Conservation (phyloP, 2,329 filamentous ascomycete genomes). For the Drechslera avenae region DNA sequence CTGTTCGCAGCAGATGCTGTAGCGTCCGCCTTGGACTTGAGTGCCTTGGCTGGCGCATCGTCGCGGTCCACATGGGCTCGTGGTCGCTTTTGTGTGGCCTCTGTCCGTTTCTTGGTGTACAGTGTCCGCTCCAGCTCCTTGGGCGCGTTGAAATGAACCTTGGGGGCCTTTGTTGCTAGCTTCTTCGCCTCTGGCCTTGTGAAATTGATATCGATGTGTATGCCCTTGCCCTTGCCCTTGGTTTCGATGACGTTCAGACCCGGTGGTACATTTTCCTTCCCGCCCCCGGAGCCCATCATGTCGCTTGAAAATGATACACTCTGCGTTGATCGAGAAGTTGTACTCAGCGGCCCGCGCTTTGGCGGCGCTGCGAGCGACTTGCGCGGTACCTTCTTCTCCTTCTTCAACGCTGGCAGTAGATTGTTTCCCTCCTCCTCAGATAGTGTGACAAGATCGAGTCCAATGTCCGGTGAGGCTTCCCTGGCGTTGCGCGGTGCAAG, state of each 20-base stretch:
- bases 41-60: slow-evolving; percentile 42
- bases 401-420: slow-evolving; percentile 38
- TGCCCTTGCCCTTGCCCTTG: slow-evolving; percentile 30
- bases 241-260: slow-evolving; percentile 42
- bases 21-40: slow-evolving; percentile 37
- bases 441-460: slow-evolving; percentile 46
- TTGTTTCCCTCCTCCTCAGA: slow-evolving; percentile 47
- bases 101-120: slow-evolving; percentile 30
- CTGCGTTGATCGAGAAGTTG: slow-evolving; percentile 48
- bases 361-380: slow-evolving; percentile 54
- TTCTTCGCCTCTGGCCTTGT: slow-evolving; percentile 34
- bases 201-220: slow-evolving; percentile 42
- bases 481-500: slow-evolving; percentile 33
- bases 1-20: slow-evolving; percentile 36
- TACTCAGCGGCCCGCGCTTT: slow-evolving; percentile 57
- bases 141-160: slow-evolving; percentile 37
- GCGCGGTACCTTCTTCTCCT: slow-evolving; percentile 42
- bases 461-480: slow-evolving; percentile 45
- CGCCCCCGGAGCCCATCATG: slow-evolving; percentile 59
- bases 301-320: slow-evolving; percentile 51
- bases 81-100: slow-evolving; percentile 41
- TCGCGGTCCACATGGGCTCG: slow-evolving; percentile 40
- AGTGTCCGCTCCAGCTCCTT: slow-evolving; percentile 24
- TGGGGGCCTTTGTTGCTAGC: slow-evolving; percentile 28
- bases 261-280: slow-evolving; percentile 68